These are phyloP conservation scores for Simmondsia chinensis DNA, from an alignment of 148 eudicot species.

Conservation along the genomic window DNA sequence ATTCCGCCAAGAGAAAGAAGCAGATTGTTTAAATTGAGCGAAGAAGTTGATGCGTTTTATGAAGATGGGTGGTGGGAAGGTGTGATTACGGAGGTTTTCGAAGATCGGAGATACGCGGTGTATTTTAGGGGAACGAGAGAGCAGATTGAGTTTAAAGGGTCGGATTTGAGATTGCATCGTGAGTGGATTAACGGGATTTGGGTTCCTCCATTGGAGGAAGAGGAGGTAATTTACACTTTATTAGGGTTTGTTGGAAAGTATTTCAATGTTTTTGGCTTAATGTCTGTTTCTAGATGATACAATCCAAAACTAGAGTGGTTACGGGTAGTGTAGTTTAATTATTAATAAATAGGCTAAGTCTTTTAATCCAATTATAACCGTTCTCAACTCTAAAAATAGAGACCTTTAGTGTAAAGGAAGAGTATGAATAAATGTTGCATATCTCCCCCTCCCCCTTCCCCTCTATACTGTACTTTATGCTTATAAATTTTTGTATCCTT, in stretches of 20 bases:
- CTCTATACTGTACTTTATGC: no score
- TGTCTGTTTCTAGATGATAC: neutral
- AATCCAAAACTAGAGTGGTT: no score
- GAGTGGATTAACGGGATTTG: slow-evolving; percentile 65
- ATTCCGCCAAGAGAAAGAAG: slow-evolving; percentile 35
- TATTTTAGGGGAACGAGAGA: slow-evolving; percentile 60
- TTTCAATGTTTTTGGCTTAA: neutral
- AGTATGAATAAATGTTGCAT: no score
- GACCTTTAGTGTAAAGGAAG: no score
- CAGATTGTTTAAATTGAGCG: slow-evolving; percentile 33
- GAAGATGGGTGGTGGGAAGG: slow-evolving; percentile 98
- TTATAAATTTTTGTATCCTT: no score
- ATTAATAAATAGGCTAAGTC: no score
- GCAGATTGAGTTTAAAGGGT: slow-evolving; percentile 30
- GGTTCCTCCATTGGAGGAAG: slow-evolving; percentile 57
- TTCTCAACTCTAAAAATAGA: no score
- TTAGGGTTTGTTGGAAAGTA: neutral
- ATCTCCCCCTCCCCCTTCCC: no score
- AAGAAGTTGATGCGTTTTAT: slow-evolving; percentile 65
- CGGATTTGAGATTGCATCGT: slow-evolving; percentile 56
- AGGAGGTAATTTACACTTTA: slow-evolving; percentile 2
- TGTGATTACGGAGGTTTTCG: slow-evolving; percentile 39
- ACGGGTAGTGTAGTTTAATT: no score
- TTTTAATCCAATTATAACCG: no score
- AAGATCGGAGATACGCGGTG: slow-evolving; percentile 30